Conservation (phyloP, 202 grass and related monocot species). For the Schoenoplectus tabernaemontani region DNA sequence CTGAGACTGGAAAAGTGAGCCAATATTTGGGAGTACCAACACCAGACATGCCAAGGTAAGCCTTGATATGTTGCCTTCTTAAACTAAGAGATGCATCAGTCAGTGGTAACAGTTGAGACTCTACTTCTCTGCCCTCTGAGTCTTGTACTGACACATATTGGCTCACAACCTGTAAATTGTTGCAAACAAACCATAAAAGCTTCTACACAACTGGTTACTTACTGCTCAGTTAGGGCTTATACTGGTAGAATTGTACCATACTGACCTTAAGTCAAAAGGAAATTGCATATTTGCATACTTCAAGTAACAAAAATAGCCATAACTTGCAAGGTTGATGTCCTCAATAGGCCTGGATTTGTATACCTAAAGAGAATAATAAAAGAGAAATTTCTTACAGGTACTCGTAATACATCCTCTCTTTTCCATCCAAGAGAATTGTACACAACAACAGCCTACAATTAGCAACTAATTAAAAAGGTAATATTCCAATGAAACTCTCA, state of each 20-base stretch:
- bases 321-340: background rate
- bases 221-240: background rate
- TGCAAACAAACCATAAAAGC: background rate
- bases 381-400: constrained; percentile 52
- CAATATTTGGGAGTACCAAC: constrained; percentile 69
- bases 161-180: constrained; percentile 49
- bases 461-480: constrained; percentile 15
- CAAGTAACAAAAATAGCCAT: background rate
- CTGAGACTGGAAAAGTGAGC: constrained; percentile 75
- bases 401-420: constrained; percentile 60
- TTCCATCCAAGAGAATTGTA: constrained; percentile 98
- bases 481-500: background rate
- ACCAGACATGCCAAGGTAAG: constrained; percentile 45
- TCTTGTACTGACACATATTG: constrained; percentile 71
- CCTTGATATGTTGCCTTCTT: constrained; percentile 60
- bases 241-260: background rate
- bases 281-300: background rate
- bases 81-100: constrained; percentile 38
- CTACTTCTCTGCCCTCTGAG: constrained; percentile 76
- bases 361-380: background rate
- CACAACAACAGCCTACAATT: constrained; percentile 60
- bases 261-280: background rate
- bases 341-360: background rate
- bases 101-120: constrained; percentile 83
- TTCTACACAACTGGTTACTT: background rate